A percentile compares a stretch with the other conserved stretches of the same genome.
These are phyloP conservation scores for Fusarium agapanthi DNA, from an alignment of 2,329 filamentous ascomycete genomes.

Conservation along the genomic window DNA sequence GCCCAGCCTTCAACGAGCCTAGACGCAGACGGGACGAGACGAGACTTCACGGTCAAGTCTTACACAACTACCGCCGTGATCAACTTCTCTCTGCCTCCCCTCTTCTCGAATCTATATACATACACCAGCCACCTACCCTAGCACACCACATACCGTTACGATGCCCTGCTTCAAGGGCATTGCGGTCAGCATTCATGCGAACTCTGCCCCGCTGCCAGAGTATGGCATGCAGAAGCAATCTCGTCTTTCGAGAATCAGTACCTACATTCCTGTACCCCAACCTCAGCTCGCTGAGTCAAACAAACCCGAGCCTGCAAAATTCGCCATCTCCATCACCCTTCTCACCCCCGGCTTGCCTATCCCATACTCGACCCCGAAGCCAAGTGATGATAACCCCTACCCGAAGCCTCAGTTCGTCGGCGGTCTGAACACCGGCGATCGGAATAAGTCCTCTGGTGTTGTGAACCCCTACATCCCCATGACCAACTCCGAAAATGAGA, in stretches of 20 bases:
- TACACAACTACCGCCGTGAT: conserved; percentile 10
- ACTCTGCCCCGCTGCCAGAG: conserved; percentile 83
- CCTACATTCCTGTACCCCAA: conserved; percentile 95
- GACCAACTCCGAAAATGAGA: conserved; percentile 93
- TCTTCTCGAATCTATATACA: conserved; percentile 23
- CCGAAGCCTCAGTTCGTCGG: conserved; percentile 86
- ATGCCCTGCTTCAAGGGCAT: conserved; percentile 99
- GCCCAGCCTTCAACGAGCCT: conserved; percentile 16
- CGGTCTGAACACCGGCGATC: conserved; percentile 65
- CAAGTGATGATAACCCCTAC: conserved; percentile 77
- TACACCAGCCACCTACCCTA: conserved; percentile 15
- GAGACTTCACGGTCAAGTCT: conserved; percentile 22
- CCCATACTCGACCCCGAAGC: conserved; percentile 89
- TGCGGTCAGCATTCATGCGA: conserved; percentile 93
- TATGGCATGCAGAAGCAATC: conserved; percentile 95
- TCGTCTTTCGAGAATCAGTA: conserved; percentile 89
- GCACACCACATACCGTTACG: conserved; percentile 45
- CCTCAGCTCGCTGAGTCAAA: conserved; percentile 75
- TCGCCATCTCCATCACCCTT: conserved; percentile 97
- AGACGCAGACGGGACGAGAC: conserved; percentile 7
- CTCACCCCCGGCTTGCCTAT: conserved; percentile 88
- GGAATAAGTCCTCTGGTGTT: conserved; percentile 59
- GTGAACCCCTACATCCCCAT: conserved; percentile 90
- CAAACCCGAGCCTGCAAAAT: conserved; percentile 91
- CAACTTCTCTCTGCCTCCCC: conserved; percentile 31